Conservation (phyloP, 768 basidiomycete genomes). For the Suillus brevipes region DNA sequence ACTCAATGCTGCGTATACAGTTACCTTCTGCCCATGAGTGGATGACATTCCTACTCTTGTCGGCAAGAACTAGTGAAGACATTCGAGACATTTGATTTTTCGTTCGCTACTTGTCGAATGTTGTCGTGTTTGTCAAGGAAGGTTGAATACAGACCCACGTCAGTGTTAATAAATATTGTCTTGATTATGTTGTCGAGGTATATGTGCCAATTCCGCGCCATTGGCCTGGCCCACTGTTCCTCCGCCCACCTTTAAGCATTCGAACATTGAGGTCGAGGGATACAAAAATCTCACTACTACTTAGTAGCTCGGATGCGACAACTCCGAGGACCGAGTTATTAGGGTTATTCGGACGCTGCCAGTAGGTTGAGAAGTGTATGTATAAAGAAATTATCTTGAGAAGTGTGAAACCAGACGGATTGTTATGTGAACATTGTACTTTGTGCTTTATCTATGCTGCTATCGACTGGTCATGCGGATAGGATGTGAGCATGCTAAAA, state of each 20-base stretch:
- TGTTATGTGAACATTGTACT: too few species aligned
- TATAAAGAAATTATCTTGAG: not conserved
- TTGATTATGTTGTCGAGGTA: not conserved
- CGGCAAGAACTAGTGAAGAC: not conserved
- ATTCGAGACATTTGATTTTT: not conserved
- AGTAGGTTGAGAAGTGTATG: not conserved
- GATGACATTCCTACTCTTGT: not conserved
- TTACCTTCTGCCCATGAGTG: slow-evolving; percentile 44
- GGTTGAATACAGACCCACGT: not conserved
- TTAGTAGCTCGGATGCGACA: not conserved
- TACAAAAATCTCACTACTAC: not conserved
- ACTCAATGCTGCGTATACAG: slow-evolving; percentile 41
- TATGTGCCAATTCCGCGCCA: not conserved
- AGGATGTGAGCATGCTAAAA: too few species aligned
- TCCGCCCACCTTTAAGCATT: not conserved
- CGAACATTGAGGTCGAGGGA: not conserved
- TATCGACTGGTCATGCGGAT: too few species aligned
- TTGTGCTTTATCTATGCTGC: too few species aligned
- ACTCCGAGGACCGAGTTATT: not conserved
- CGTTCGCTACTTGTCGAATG: not conserved
- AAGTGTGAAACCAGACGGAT: too few species aligned
- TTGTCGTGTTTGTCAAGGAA: not conserved
- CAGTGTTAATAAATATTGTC: not conserved
- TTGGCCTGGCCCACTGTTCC: not conserved
- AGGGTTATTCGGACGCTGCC: not conserved